Conservation (phyloP, 1,139 yeast genomes). For the Kurtzmaniella quercitrusa region DNA sequence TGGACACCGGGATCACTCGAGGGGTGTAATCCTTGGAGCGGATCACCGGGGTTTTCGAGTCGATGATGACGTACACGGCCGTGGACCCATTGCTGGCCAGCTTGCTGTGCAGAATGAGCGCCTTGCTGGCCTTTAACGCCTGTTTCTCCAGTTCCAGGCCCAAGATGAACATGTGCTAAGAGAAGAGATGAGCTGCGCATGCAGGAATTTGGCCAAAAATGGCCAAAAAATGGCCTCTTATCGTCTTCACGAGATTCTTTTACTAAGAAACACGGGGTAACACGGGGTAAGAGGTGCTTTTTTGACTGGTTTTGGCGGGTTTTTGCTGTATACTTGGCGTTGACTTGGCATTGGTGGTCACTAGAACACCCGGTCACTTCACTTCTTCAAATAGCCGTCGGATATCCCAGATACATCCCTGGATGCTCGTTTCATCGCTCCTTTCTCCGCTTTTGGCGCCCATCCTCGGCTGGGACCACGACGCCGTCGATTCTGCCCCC, state of each 20-base stretch:
- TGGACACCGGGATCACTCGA: slow-evolving; percentile 58
- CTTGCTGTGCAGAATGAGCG: slow-evolving; percentile 28
- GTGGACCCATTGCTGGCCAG: slow-evolving; percentile 17
- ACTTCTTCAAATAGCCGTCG: too few relatives aligned
- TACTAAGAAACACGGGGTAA: too few relatives aligned
- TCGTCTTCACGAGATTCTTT: too few relatives aligned
- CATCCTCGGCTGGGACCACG: background rate
- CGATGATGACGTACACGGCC: slow-evolving; percentile 49
- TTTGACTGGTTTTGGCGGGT: too few relatives aligned
- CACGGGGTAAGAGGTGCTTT: too few relatives aligned
- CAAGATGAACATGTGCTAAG: slow-evolving; percentile 20
- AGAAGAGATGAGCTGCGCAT: background rate
- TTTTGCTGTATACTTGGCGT: too few relatives aligned
- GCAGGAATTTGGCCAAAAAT: too few relatives aligned
- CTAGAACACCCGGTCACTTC: too few relatives aligned
- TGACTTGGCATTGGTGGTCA: too few relatives aligned
- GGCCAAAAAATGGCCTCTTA: too few relatives aligned
- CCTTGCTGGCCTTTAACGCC: slow-evolving; percentile 30
- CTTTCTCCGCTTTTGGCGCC: background rate
- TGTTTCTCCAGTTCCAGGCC: slow-evolving; percentile 21
- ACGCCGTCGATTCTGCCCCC: background rate
- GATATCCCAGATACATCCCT: too few relatives aligned
- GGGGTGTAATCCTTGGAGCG: slow-evolving; percentile 55
- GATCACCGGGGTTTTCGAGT: slow-evolving; percentile 46
- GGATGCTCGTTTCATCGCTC: background rate